These are phyloP conservation scores for Trametes villosa DNA, from an alignment of 768 basidiomycete genomes.

Conservation along the genomic window DNA sequence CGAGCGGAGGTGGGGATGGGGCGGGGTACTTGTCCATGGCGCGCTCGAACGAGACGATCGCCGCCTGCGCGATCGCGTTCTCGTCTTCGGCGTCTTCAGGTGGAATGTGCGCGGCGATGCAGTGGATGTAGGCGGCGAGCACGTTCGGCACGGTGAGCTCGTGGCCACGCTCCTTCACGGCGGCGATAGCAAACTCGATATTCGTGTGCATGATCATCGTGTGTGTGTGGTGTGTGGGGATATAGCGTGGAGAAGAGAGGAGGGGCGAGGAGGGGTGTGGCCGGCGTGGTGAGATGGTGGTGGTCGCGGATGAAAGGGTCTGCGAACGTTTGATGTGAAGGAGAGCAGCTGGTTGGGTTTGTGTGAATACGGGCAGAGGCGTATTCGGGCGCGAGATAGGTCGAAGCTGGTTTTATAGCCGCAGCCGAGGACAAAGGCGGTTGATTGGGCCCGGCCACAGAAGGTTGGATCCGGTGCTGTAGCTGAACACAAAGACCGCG, in stretches of 20 bases:
- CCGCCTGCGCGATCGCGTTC: constrained; percentile 95
- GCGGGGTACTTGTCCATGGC: constrained; percentile 26
- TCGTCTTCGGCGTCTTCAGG: constrained; percentile 76
- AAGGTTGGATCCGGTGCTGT: neutral
- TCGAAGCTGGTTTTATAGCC: constrained; percentile 3
- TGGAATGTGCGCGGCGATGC: constrained; percentile 78
- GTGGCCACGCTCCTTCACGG: constrained; percentile 17
- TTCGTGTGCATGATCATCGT: constrained; percentile 5
- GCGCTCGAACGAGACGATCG: constrained; percentile 67
- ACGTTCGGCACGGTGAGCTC: constrained; percentile 51
- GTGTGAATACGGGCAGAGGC: no score
- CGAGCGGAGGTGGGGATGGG: neutral
- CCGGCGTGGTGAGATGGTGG: no score
- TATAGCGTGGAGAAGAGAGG: neutral
- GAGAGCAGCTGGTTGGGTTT: no score
- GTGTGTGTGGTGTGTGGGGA: neutral
- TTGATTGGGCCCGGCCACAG: neutral
- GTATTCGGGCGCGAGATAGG: no score
- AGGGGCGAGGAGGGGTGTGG: no score
- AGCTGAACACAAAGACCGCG: constrained; percentile 1
- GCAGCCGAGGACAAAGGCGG: constrained; percentile 9
- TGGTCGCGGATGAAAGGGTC: no score
- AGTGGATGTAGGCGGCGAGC: constrained; percentile 79
- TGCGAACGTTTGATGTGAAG: no score
- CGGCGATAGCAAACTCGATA: constrained; percentile 19